Conservation (phyloP, 1,284 basidiomycete genomes). For the Naganishia albida region DNA sequence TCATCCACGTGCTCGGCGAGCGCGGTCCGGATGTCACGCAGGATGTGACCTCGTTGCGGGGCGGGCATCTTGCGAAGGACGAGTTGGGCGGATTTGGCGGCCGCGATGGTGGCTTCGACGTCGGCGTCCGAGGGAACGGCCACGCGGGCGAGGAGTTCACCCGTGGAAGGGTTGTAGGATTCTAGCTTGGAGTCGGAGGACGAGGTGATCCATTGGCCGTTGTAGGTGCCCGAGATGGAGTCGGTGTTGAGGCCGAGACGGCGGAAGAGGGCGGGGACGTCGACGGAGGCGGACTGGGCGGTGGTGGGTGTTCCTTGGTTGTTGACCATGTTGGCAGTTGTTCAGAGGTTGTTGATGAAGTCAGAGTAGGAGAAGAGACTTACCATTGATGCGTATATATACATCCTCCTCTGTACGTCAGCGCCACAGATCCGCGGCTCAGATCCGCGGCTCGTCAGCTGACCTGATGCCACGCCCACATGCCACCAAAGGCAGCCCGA, state of each 20-base stretch:
- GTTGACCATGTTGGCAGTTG: slow-evolving; percentile 19
- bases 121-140: slow-evolving; percentile 67
- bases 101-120: slow-evolving; percentile 64
- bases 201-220: slow-evolving; percentile 37
- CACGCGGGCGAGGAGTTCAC: slow-evolving; percentile 35
- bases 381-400: neutral
- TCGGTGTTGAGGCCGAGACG: slow-evolving; percentile 20
- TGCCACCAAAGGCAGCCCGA: too few relatives aligned
- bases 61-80: slow-evolving; percentile 76
- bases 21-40: slow-evolving; percentile 82
- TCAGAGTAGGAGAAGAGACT: neutral
- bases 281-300: slow-evolving; percentile 3
- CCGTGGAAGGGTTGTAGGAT: slow-evolving; percentile 34
- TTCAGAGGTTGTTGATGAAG: neutral
- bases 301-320: slow-evolving; percentile 21
- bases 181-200: slow-evolving; percentile 28
- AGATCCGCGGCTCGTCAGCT: too few relatives aligned
- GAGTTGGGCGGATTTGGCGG: slow-evolving; percentile 69
- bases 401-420: neutral
- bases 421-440: too few relatives aligned
- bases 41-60: slow-evolving; percentile 80
- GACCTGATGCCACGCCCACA: too few relatives aligned
- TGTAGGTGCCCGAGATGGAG: slow-evolving; percentile 38
- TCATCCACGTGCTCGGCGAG: slow-evolving; percentile 78
- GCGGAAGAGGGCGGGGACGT: slow-evolving; percentile 18